Evolutionary conservation across 140 eudicot species (phyloP), one percentile per base, ranked within the genome.

Genomic region (Ambrosia hybrid): DNA sequence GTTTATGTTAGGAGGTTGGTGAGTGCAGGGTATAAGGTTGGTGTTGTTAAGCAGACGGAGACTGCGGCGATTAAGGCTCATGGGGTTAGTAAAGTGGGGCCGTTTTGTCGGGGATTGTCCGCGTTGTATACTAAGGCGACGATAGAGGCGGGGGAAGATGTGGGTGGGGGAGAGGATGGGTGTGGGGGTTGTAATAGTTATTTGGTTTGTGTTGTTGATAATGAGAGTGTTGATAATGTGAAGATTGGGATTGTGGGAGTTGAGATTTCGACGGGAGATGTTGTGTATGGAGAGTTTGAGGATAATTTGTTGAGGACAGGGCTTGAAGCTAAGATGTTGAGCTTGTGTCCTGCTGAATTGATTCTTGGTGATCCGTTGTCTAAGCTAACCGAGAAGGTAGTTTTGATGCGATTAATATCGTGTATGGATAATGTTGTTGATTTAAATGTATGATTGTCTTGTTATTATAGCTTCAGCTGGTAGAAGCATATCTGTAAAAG

Each of bases 81-180:
- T 11, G 99, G 97, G 26, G 67, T 79, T 0, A 94, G 90, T 68
- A 82, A 70, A 55, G 30, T 81, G 49, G 99, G 96, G 0, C 99
- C 99, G 0, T 90, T 94, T 81, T 68, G 88, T 36, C 93, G 97
- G 6, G 97, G 96, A 58, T 61, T 94, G 51, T 94, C 99, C 6
- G 96, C 99, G 0, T 79, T 94, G 94, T 94, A 94, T 82, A 90
- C 97, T 0, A 93, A 90, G 70, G 96, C 99, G 3, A 94, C 97
- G 0, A 64, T 93, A 73, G 99, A 93, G 81, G 99, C 99, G 12
- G 88, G 85, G 2, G 96, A 88, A 77, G 94, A 87, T 81, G 81
- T 93, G 66, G 99, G 99, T n/a, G 96, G 85, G 61, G 94, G 83
- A 30, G 99, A 94, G 57, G 97, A 94, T 60, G 88, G 85, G 70